phyloP scores from a whole-genome alignment of 139 green algal genomes.

The Micromonas commoda region DNA sequence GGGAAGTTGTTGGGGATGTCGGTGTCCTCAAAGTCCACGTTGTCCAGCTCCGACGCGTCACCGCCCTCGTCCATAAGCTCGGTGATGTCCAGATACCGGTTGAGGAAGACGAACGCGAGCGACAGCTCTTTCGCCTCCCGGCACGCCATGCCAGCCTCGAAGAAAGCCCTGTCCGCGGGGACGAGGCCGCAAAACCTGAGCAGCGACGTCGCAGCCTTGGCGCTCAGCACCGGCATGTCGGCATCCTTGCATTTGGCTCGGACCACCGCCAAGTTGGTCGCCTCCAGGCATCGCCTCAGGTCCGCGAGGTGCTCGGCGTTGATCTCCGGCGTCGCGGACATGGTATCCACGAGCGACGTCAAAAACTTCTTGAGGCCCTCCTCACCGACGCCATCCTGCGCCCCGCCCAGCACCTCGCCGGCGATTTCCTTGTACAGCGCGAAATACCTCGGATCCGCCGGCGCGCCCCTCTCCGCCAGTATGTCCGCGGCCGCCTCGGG shows the following conservation, averaged over 20 bases:
- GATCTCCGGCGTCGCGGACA: constrained; percentile 23
- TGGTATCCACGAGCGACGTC: constrained; percentile 28
- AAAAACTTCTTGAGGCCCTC: constrained; percentile 29
- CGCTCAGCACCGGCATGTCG: constrained; percentile 51
- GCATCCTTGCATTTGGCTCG: not conserved
- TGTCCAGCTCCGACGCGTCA: constrained; percentile 49
- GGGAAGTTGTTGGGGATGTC: constrained; percentile 64
- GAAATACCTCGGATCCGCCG: constrained; percentile 40
- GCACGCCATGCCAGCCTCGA: constrained; percentile 51
- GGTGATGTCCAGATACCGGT: constrained; percentile 70
- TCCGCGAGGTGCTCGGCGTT: constrained; percentile 10
- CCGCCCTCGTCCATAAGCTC: constrained; percentile 68
- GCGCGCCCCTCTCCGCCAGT: constrained; percentile 46
- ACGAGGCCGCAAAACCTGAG: constrained; percentile 61
- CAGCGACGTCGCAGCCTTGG: constrained; percentile 53
- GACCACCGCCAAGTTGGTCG: constrained; percentile 41
- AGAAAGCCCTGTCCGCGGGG: constrained; percentile 68
- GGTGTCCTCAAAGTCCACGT: constrained; percentile 58
- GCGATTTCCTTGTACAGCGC: constrained; percentile 61
- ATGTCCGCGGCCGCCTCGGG: constrained; percentile 36
- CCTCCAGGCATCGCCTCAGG: constrained; percentile 40
- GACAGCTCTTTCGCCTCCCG: constrained; percentile 34
- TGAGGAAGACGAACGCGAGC: constrained; percentile 81
- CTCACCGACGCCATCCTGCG: constrained; percentile 36
- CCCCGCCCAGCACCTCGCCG: constrained; percentile 44